Evolutionary conservation across 2,329 filamentous ascomycete genomes (phyloP), one percentile per base, ranked within the genome.

Genomic region (Cercospora beticola): DNA sequence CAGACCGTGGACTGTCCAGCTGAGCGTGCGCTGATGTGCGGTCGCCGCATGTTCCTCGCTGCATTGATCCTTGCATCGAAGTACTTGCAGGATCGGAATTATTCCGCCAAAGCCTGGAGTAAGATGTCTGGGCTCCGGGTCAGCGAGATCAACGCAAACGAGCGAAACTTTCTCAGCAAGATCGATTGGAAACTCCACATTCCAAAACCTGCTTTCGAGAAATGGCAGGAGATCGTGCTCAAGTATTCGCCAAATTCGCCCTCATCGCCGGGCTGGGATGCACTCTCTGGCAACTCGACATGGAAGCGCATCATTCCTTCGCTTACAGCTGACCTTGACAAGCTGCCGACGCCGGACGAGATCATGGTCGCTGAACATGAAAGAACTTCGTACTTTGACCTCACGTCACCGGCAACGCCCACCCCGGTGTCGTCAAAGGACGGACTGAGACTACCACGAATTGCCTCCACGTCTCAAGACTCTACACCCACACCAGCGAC

Each of bases 91-190:
- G 95, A 99, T 79, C 90, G 94, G 74, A 99, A 98, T 82, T 99
- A 97, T 82, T 98, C 95, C 14, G 93, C 95, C 60, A 90, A 94
- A 66, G 95, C 95, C 52, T 99, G 95, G 95, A 98, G 94, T 81
- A 98, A 97, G 85, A 99, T 99, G 75, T 98, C 95, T 18, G 95
- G 95, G n/a, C 85, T 99, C 67, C 93, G 92, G 78, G 94, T 93
- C 3, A 85, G 88, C 66, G 95, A 99, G 82, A 98, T 99, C 81
- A 98, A 98, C 81, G 91, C 93, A 77, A 98, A 98, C 79, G 95
- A 99, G 82, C 90, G 96, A 80, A 89, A 92, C 18, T 99, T 98
- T 79, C 86, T 99, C 58, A 83, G 90, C 70, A 92, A 94, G 57
- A 92, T 99, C 71, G 90, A 93, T 79, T 99, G 94, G 94, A 92